phyloP scores from a whole-genome alignment of 495 filamentous ascomycete genomes.

The Cryomyces minteri region DNA sequence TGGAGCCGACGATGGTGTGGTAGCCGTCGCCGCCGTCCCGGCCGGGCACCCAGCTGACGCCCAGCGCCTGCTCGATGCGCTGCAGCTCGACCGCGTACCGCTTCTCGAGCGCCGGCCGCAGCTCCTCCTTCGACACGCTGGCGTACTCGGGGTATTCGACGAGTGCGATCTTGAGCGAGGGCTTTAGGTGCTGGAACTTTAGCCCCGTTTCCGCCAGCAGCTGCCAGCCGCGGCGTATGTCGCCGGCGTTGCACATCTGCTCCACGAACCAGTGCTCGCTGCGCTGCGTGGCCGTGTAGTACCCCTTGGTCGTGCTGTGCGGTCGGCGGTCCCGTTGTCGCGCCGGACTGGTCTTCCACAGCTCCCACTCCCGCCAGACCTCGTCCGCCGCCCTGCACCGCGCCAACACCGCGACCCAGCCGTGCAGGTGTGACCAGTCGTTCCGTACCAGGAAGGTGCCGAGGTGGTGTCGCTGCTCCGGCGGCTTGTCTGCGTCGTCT shows the following conservation, averaged over 20 bases:
- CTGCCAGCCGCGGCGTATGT: constrained; percentile 7
- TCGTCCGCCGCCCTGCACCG: constrained; percentile 6
- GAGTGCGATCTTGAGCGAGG: neutral
- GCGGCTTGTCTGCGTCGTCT: constrained; percentile 3
- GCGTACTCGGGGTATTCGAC: constrained; percentile 8
- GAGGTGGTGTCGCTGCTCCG: constrained; percentile 8
- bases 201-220: constrained; percentile 4
- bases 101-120: constrained; percentile 2
- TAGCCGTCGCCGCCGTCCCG: neutral
- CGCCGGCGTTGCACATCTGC: constrained; percentile 8
- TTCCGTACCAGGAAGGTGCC: constrained; percentile 6
- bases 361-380: constrained; percentile 10
- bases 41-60: constrained; percentile 7
- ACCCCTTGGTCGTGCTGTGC: neutral
- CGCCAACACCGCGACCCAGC: constrained; percentile 13
- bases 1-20: neutral
- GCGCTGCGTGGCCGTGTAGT: constrained; percentile 3
- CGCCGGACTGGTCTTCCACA: constrained; percentile 4
- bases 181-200: neutral
- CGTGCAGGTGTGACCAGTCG: constrained; percentile 10
- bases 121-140: constrained; percentile 1
- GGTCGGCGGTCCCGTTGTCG: constrained; percentile 1
- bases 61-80: constrained; percentile 8
- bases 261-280: constrained; percentile 14
- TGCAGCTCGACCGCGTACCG: constrained; percentile 9